Conservation (phyloP, 331 rosid genomes). For the Malus hybrid region DNA sequence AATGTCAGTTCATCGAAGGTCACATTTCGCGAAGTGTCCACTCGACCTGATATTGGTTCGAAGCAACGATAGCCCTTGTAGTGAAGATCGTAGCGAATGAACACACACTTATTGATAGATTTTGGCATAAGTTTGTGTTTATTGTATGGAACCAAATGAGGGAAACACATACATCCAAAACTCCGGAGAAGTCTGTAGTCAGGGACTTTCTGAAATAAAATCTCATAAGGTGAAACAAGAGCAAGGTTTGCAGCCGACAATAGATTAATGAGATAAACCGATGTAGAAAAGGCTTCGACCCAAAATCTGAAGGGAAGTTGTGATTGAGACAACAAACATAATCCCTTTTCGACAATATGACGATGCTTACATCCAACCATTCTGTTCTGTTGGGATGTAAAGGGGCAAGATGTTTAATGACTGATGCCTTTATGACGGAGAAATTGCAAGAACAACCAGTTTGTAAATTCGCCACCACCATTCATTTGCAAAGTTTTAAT, state of each 20-base stretch:
- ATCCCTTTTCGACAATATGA: neutral
- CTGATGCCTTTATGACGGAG: neutral
- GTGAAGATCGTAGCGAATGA: neutral
- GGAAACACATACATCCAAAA: neutral
- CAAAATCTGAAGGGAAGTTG: neutral
- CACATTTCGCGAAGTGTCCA: neutral
- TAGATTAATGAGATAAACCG: neutral
- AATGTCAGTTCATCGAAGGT: neutral
- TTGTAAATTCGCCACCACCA: neutral
- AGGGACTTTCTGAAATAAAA: neutral
- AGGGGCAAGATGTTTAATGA: neutral
- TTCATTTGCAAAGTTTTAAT: neutral
- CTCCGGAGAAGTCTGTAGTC: neutral
- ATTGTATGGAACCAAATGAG: neutral
- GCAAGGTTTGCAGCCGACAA: neutral
- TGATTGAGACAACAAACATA: neutral
- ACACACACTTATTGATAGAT: neutral
- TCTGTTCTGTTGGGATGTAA: neutral
- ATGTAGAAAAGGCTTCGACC: neutral
- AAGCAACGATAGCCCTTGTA: neutral
- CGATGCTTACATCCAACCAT: neutral
- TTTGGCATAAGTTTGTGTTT: neutral
- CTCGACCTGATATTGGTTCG: neutral
- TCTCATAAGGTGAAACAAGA: neutral
- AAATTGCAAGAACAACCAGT: neutral